Conservation (phyloP, 2,329 filamentous ascomycete genomes). For the Beauveria pseudobassiana region DNA sequence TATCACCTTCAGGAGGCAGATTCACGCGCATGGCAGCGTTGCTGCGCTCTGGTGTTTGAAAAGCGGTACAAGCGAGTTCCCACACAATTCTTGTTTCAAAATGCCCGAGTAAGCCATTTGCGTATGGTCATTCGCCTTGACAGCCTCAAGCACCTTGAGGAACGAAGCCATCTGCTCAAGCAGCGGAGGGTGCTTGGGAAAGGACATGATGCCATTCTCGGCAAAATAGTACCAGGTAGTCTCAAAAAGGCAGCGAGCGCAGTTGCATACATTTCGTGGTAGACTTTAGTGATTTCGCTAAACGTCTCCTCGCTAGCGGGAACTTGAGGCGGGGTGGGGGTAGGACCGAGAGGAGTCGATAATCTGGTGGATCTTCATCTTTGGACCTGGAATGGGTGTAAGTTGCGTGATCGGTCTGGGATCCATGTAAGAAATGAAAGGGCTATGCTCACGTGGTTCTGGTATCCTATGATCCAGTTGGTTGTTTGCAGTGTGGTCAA, state of each 20-base stretch:
- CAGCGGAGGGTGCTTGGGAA: conserved; percentile 47
- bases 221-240: conserved; percentile 68
- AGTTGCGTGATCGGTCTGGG: conserved; percentile 4
- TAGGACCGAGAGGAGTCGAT: conserved; percentile 53
- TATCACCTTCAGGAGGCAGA: conserved; percentile 48
- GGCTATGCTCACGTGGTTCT: neutral
- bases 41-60: conserved; percentile 28
- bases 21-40: conserved; percentile 25
- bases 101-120: conserved; percentile 47
- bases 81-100: conserved; percentile 52
- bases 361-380: conserved; percentile 67
- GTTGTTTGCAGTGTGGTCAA: neutral
- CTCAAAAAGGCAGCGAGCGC: conserved; percentile 73
- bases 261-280: conserved; percentile 66
- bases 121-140: conserved; percentile 41
- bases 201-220: conserved; percentile 36
- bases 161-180: conserved; percentile 61
- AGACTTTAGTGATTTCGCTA: conserved; percentile 64
- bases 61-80: conserved; percentile 47
- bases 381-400: conserved; percentile 43
- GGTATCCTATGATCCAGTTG: neutral
- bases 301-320: conserved; percentile 44
- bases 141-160: conserved; percentile 44
- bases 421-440: neutral
- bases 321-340: conserved; percentile 47